phyloP scores from a whole-genome alignment of 108 stramenopile genomes.

The Nannochloropsis salina region DNA sequence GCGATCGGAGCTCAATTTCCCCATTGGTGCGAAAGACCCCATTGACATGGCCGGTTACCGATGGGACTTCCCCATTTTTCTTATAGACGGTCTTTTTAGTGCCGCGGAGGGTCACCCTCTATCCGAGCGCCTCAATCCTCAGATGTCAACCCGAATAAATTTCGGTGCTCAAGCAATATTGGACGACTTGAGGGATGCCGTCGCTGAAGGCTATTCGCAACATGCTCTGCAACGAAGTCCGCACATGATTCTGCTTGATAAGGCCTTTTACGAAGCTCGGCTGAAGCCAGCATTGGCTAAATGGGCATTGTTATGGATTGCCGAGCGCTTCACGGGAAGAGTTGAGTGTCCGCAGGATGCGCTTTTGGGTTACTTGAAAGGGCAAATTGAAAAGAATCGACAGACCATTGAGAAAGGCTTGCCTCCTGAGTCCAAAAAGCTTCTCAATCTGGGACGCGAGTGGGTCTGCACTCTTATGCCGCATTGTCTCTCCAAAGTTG shows the following conservation, averaged over 20 bases:
- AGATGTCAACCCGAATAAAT: background rate
- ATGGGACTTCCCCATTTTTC: slow-evolving; percentile 41
- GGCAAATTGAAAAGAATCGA: background rate
- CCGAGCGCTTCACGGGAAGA: background rate
- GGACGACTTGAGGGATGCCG: background rate
- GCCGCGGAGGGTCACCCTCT: slow-evolving; percentile 25
- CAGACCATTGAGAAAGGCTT: background rate
- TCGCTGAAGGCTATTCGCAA: background rate
- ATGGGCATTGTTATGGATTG: slow-evolving; percentile 36
- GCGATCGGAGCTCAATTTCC: slow-evolving; percentile 52
- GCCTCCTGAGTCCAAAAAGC: slow-evolving; percentile 36
- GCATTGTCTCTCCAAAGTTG: slow-evolving; percentile 40
- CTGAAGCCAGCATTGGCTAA: slow-evolving; percentile 26
- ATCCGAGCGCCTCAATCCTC: background rate
- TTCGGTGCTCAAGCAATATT: background rate
- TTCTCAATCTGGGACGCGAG: slow-evolving; percentile 27
- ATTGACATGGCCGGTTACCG: slow-evolving; percentile 35
- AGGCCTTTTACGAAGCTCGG: slow-evolving; percentile 28
- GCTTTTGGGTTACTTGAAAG: background rate
- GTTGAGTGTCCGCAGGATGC: background rate
- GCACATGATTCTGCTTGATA: slow-evolving; percentile 33
- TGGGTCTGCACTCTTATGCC: slow-evolving; percentile 45
- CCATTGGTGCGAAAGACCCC: slow-evolving; percentile 39
- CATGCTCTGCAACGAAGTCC: slow-evolving; percentile 29
- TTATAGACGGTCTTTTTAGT: slow-evolving; percentile 44